phyloP scores from a whole-genome alignment of 768 basidiomycete genomes.

The Agrocybe praecox region DNA sequence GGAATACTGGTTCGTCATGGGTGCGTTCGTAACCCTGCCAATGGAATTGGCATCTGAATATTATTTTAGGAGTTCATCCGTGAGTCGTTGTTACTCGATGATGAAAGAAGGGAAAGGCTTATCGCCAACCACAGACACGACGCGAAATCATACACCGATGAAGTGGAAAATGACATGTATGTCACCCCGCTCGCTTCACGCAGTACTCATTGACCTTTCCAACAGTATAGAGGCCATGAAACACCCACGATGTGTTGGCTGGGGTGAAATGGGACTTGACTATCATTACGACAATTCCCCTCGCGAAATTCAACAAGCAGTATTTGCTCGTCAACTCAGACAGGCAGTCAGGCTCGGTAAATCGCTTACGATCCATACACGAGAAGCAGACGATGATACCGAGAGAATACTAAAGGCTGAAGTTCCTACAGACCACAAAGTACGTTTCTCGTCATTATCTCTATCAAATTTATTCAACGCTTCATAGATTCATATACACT shows the following conservation, averaged over 20 bases:
- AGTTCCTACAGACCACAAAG: constrained; percentile 72
- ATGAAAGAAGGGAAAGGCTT: too few species aligned
- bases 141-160: constrained; percentile 67
- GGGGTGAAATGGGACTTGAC: constrained; percentile 89
- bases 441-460: too few species aligned
- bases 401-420: constrained; percentile 76
- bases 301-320: constrained; percentile 62
- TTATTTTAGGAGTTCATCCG: constrained; percentile 78
- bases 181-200: constrained; percentile 29
- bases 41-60: too few species aligned
- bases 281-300: constrained; percentile 85
- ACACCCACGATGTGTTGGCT: constrained; percentile 83
- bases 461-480: too few species aligned
- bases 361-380: constrained; percentile 83
- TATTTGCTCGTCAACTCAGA: constrained; percentile 69
- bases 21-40: too few species aligned
- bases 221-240: constrained; percentile 70
- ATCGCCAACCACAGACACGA: constrained; percentile 77
- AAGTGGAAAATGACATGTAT: constrained; percentile 70
- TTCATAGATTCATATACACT: constrained; percentile 82
- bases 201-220: background rate
- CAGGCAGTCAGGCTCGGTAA: constrained; percentile 71
- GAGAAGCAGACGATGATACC: constrained; percentile 85
- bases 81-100: constrained; percentile 41
- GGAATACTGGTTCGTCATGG: constrained; percentile 83